These are phyloP conservation scores for Ceratobasidium sp. DNA, from an alignment of 1,284 basidiomycete species.

Conservation along the genomic window DNA sequence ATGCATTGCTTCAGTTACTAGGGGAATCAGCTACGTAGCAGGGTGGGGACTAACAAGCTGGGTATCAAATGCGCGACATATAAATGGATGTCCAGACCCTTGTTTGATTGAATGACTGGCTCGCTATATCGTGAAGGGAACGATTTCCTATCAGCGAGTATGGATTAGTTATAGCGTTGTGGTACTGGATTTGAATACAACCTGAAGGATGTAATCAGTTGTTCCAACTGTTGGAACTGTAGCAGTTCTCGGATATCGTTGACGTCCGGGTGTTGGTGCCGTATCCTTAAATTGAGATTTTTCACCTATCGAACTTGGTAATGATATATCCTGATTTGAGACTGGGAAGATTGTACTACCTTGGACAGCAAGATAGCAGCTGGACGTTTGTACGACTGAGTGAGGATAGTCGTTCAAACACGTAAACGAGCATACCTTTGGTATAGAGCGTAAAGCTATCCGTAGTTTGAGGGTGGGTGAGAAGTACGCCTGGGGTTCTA, in stretches of 20 bases:
- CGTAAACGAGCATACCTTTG: not conserved
- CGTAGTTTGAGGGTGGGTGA: conserved; percentile 6
- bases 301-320: not conserved
- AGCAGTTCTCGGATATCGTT: conserved; percentile 22
- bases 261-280: conserved; percentile 2
- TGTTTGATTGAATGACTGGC: conserved; percentile 8
- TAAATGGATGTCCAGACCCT: conserved; percentile 20
- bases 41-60: not conserved
- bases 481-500: not conserved
- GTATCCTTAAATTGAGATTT: conserved; percentile 19
- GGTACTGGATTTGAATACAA: not conserved
- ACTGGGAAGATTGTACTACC: not conserved
- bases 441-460: conserved; percentile 28
- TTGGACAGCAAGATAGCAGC: conserved; percentile 20
- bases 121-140: conserved; percentile 12
- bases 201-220: conserved; percentile 4
- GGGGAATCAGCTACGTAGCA: not conserved
- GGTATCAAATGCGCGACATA: conserved; percentile 26
- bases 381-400: not conserved
- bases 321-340: not conserved
- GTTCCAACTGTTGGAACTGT: conserved; percentile 14
- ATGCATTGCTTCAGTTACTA: not conserved
- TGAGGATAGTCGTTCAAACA: too few relatives aligned
- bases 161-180: not conserved
- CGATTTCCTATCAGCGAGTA: not conserved